Conservation (phyloP, 1,284 basidiomycete species). For the Ganoderma leucocontextum region DNA sequence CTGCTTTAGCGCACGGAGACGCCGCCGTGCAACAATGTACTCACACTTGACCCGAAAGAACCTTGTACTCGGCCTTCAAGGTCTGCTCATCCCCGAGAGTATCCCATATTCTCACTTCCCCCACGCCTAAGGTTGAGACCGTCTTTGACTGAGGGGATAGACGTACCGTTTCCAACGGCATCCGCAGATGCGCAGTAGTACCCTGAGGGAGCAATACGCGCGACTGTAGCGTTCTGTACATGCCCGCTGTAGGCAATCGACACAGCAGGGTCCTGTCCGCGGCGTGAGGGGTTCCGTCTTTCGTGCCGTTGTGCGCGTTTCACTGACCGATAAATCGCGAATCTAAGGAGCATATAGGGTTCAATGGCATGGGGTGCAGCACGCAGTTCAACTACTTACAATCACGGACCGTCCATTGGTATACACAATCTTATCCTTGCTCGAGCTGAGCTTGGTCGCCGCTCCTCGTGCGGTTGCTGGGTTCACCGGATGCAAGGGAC, state of each 20-base stretch:
- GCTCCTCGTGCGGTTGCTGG: slow-evolving; percentile 78
- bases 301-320: not conserved
- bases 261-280: slow-evolving; percentile 60
- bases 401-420: slow-evolving; percentile 88
- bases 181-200: slow-evolving; percentile 96
- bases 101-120: slow-evolving; percentile 92
- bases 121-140: not conserved
- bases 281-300: not conserved
- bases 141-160: not conserved
- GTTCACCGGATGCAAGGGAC: slow-evolving; percentile 74
- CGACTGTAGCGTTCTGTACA: slow-evolving; percentile 87
- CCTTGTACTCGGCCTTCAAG: slow-evolving; percentile 87
- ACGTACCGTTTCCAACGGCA: slow-evolving; percentile 75
- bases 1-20: not conserved
- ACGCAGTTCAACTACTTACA: slow-evolving; percentile 57
- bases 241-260: slow-evolving; percentile 81
- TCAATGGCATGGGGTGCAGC: not conserved
- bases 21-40: slow-evolving; percentile 35
- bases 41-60: slow-evolving; percentile 84
- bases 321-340: slow-evolving; percentile 63
- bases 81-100: slow-evolving; percentile 87
- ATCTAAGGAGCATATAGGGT: slow-evolving; percentile 49
- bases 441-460: slow-evolving; percentile 85
- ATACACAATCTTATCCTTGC: slow-evolving; percentile 89
- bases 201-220: slow-evolving; percentile 92